Evolutionary conservation across 129 eudicot species (phyloP).

Genomic region (Centaurea solstitialis): DNA sequence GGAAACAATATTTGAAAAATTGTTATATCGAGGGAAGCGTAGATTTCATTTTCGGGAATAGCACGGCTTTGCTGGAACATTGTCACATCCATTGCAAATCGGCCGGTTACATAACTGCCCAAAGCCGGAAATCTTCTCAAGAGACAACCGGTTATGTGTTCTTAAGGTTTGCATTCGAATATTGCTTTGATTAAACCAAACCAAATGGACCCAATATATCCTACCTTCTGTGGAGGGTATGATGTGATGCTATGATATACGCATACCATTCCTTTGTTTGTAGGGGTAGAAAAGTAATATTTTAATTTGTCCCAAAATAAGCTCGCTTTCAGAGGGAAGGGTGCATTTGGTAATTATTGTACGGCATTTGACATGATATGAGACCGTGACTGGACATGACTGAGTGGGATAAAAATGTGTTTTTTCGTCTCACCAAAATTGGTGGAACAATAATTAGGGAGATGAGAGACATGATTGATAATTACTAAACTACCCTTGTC

Average conservation of each 20-base stretch:
- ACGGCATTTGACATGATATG: no score
- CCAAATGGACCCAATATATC: not conserved
- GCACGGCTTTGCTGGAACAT: conserved; percentile 91
- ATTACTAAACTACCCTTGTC: not conserved
- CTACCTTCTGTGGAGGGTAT: not conserved
- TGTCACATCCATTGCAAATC: conserved; percentile 97
- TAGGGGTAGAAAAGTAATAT: no score
- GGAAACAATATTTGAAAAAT: conserved; percentile 84
- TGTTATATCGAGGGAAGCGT: conserved; percentile 98
- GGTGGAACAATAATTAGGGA: not conserved
- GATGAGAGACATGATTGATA: not conserved
- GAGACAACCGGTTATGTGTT: conserved; percentile 91
- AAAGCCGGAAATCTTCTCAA: conserved; percentile 86
- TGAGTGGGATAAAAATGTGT: not conserved
- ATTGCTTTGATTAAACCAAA: not conserved
- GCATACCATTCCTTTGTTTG: no score
- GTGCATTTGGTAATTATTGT: no score
- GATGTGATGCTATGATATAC: no score
- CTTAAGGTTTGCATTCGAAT: conserved; percentile 56
- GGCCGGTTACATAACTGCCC: conserved; percentile 82
- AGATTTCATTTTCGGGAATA: conserved; percentile 94
- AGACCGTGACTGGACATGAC: no score
- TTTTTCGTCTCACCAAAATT: not conserved
- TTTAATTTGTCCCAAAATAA: no score
- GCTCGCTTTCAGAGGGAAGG: no score